Evolutionary conservation across 768 basidiomycete species (phyloP).

Genomic region (Russula griseocarnosa): DNA sequence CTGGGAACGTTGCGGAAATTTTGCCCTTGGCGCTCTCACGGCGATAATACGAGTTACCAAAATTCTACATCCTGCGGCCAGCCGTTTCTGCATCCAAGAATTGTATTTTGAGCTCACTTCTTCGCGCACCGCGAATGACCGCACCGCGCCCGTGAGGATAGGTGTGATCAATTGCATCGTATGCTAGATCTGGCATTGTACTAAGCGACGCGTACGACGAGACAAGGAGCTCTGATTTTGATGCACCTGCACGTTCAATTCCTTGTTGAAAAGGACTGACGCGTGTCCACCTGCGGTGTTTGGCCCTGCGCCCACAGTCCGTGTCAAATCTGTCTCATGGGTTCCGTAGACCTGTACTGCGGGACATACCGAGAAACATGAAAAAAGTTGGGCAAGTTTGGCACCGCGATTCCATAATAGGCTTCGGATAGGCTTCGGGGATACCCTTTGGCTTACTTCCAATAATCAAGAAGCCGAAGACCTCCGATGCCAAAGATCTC

Average conservation of each 20-base stretch:
- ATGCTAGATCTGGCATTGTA: conserved; percentile 42
- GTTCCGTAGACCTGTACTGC: neutral
- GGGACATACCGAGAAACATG: conserved; percentile 16
- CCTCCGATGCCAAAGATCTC: conserved; percentile 43
- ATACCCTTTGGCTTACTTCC: conserved; percentile 47
- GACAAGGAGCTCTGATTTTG: neutral
- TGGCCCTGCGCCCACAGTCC: conserved; percentile 33
- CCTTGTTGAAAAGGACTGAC: conserved; percentile 53
- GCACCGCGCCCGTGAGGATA: conserved; percentile 45
- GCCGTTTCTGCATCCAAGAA: conserved; percentile 46
- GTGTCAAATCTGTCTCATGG: neutral
- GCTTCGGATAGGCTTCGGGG: no score
- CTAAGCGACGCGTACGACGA: neutral
- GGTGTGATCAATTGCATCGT: conserved; percentile 51
- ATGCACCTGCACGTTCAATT: conserved; percentile 51
- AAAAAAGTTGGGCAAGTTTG: conserved; percentile 28
- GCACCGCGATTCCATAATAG: conserved; percentile 43
- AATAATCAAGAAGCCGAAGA: conserved; percentile 44
- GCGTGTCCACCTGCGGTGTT: conserved; percentile 57
- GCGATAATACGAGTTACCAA: conserved; percentile 54
- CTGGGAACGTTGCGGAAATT: conserved; percentile 52
- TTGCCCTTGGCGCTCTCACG: conserved; percentile 38
- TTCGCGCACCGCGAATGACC: conserved; percentile 48
- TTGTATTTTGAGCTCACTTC: conserved; percentile 50
- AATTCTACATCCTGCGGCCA: conserved; percentile 48